Evolutionary conservation across 2,329 filamentous ascomycete genomes (phyloP).

Genomic region (Thielaviopsis populi): DNA sequence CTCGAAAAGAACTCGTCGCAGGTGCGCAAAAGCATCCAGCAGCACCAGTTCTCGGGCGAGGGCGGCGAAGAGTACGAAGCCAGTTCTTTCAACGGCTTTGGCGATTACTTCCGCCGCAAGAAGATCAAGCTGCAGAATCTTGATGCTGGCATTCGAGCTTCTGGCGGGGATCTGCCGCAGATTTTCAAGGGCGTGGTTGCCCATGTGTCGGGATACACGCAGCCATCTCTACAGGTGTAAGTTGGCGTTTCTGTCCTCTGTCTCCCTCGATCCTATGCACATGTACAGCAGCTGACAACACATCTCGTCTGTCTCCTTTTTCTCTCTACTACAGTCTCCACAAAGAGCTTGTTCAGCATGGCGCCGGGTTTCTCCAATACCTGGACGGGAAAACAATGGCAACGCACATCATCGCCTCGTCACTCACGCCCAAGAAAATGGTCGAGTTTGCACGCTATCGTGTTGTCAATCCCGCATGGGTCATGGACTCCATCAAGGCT

Average conservation of each 20-base stretch:
- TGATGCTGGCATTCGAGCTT: conserved; percentile 63
- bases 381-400: conserved; percentile 87
- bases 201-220: conserved; percentile 91
- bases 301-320: neutral
- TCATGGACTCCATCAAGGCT: conserved; percentile 74
- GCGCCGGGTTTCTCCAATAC: conserved; percentile 91
- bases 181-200: conserved; percentile 87
- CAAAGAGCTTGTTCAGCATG: conserved; percentile 73
- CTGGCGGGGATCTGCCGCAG: conserved; percentile 46
- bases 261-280: too few species aligned
- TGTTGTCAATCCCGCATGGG: conserved; percentile 88
- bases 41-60: conserved; percentile 62
- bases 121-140: conserved; percentile 95
- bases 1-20: conserved; percentile 49
- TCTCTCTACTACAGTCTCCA: conserved; percentile 42
- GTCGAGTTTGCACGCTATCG: conserved; percentile 78
- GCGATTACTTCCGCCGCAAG: conserved; percentile 87
- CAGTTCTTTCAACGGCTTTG: conserved; percentile 77
- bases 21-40: conserved; percentile 46
- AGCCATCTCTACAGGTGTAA: conserved; percentile 70
- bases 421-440: conserved; percentile 79
- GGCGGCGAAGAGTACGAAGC: conserved; percentile 79
- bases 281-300: conserved; percentile 17
- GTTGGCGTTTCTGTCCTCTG: conserved; percentile 18
- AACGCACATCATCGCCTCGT: conserved; percentile 89